Conservation (phyloP, 768 basidiomycete genomes). For the Austroboletus festivus region DNA sequence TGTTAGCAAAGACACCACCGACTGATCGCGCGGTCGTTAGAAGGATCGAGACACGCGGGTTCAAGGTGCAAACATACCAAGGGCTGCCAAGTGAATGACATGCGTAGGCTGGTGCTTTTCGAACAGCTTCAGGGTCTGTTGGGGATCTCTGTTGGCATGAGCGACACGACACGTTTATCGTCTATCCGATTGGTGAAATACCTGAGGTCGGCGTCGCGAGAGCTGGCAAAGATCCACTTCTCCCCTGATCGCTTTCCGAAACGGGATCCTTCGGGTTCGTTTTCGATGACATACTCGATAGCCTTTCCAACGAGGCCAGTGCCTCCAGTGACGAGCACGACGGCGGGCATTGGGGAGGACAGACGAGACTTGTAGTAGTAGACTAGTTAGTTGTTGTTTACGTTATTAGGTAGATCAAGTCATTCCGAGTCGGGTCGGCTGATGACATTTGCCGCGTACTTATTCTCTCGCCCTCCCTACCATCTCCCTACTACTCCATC, state of each 20-base stretch:
- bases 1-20: conserved; percentile 93
- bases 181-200: too few species aligned
- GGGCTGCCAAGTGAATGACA: conserved; percentile 94
- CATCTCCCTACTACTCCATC: neutral
- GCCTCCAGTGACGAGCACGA: conserved; percentile 82
- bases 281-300: conserved; percentile 74
- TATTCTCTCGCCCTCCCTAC: neutral
- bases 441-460: too few species aligned
- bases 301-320: conserved; percentile 86
- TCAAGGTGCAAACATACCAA: conserved; percentile 51
- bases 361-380: neutral
- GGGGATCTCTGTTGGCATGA: conserved; percentile 52
- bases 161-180: too few species aligned
- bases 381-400: neutral
- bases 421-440: too few species aligned
- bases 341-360: conserved; percentile 30
- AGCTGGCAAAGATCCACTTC: conserved; percentile 81
- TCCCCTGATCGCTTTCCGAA: conserved; percentile 78
- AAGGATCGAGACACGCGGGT: neutral
- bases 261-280: conserved; percentile 71
- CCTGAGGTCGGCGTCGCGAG: conserved; percentile 84
- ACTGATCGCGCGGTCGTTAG: conserved; percentile 44
- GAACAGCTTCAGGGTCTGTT: conserved; percentile 68
- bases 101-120: conserved; percentile 93
- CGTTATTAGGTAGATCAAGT: too few species aligned